These are phyloP conservation scores for Mucor saturninus DNA, from an alignment of 371 early-diverging fungal species.

Conservation along the genomic window DNA sequence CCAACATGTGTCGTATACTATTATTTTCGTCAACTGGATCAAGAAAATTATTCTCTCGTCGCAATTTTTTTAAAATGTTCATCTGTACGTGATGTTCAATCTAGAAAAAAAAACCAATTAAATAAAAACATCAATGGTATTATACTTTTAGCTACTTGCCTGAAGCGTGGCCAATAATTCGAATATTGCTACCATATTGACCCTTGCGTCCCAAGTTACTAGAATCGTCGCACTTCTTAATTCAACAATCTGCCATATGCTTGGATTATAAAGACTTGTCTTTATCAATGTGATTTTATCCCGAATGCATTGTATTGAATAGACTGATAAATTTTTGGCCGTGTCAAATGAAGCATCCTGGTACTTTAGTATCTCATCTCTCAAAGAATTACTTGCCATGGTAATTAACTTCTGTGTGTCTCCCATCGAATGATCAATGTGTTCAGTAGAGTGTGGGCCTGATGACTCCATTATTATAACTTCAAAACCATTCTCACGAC, in stretches of 20 bases:
- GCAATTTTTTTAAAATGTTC: constrained; percentile 19
- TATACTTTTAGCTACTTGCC: constrained; percentile 17
- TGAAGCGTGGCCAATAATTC: constrained; percentile 19
- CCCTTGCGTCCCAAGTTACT: constrained; percentile 21
- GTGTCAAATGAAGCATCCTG: constrained; percentile 17
- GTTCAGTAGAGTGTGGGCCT: constrained; percentile 12
- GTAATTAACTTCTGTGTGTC: constrained; percentile 16
- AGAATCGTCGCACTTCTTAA: constrained; percentile 22
- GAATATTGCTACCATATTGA: constrained; percentile 11
- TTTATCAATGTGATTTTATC: constrained; percentile 20
- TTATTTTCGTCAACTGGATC: constrained; percentile 20
- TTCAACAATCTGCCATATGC: constrained; percentile 18
- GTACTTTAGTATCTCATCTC: constrained; percentile 21
- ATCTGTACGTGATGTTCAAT: constrained; percentile 10
- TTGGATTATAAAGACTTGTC: constrained; percentile 16
- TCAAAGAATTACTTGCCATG: constrained; percentile 14
- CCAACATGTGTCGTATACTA: neutral
- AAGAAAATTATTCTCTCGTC: constrained; percentile 21
- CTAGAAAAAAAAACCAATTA: constrained; percentile 23
- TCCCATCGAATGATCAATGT: constrained; percentile 14
- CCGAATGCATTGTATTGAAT: constrained; percentile 13
- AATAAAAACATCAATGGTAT: constrained; percentile 19
- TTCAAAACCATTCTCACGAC: constrained; percentile 19
- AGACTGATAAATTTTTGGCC: constrained; percentile 20
- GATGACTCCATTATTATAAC: constrained; percentile 16